A percentile compares a stretch with the other conserved stretches of the same genome.
These are phyloP conservation scores for Ceratobasidium sp. DNA, from an alignment of 1,284 basidiomycete species.

Conservation along the genomic window DNA sequence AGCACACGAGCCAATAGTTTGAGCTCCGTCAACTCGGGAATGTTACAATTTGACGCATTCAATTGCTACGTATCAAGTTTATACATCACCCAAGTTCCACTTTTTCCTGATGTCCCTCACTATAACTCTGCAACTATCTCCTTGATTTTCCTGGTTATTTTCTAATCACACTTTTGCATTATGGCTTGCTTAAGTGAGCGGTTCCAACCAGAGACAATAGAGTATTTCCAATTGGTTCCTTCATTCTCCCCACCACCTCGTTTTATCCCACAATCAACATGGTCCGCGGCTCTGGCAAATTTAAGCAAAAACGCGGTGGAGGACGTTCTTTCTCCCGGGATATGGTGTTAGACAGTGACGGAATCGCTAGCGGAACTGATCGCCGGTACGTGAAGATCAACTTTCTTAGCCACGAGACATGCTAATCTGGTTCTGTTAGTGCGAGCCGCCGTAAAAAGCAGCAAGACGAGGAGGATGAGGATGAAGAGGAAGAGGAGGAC, in stretches of 20 bases:
- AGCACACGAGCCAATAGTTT: too few species aligned
- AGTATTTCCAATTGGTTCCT: slow-evolving; percentile 25
- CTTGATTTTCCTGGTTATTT: too few species aligned
- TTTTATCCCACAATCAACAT: slow-evolving; percentile 39
- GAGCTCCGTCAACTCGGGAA: too few species aligned
- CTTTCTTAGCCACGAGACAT: slow-evolving; percentile 8
- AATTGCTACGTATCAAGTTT: too few species aligned
- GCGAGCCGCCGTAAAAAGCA: slow-evolving; percentile 44
- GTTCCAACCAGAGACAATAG: too few species aligned
- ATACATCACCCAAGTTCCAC: too few species aligned
- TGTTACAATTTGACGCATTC: too few species aligned
- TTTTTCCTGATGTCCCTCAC: too few species aligned
- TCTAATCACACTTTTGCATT: too few species aligned
- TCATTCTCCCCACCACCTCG: neutral
- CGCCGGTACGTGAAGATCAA: slow-evolving; percentile 21
- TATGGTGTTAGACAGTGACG: slow-evolving; percentile 71
- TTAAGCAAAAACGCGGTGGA: slow-evolving; percentile 87
- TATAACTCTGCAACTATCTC: too few species aligned
- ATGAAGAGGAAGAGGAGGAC: slow-evolving; percentile 59
- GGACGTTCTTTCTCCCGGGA: slow-evolving; percentile 73
- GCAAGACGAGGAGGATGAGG: slow-evolving; percentile 52
- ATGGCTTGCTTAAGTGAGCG: too few species aligned
- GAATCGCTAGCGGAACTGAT: slow-evolving; percentile 65
- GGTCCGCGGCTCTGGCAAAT: slow-evolving; percentile 63
- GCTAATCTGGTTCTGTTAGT: slow-evolving; percentile 7